Evolutionary conservation across 495 filamentous ascomycete genomes (phyloP), one percentile per base, ranked within the genome.

Genomic region (Wilcoxina mikolae): DNA sequence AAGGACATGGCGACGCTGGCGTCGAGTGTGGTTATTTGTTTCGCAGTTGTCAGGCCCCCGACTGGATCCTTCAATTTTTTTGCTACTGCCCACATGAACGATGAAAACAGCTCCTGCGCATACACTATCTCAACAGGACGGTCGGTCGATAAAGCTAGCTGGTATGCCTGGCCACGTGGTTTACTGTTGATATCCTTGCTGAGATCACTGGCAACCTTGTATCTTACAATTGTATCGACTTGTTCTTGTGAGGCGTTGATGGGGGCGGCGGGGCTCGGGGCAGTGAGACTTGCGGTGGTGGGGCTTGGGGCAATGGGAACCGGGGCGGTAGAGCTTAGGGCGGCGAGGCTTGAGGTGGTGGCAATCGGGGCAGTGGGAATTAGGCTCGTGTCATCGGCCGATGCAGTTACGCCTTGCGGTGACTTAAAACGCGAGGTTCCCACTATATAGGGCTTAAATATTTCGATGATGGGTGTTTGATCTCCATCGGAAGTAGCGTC

Each of bases 51-150:
- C 17, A 23, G 25, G 0, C 53, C 53, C 9, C 17, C 17, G 5
- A 59, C 12, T 42, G 3, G 38, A 9, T 25, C 35, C 18, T 42
- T 4, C 7, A 54, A 22, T 1, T 27, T 24, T 3, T 44, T 49
- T 22, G 58, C 58, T n/a, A 55, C 44, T 9, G 56, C 50, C 56
- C 56, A 55, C 56, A 60, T 58, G 18, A 60, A 60, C 0, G 51
- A 17, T 2, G 58, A 60, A 25, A 60, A 58, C 29, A 60, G 35
- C 11, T 60, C 42, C 18, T 45, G 42, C 7, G 42, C 42, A 23
- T 45, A 45, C 12, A 23, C 42, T 9, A 23, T 9, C 42, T 45
- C 42, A 17, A 45, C 18, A 5, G 42, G 12, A 23, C 12, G 5
- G 42, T 45, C 18, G 7, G 20, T 5, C 12, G 42, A 5, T 20